Percentiles rank a stretch among this genome's conserved stretches.
phyloP scores from a whole-genome alignment of 495 filamentous ascomycete genomes.

The Apiosordaria backusii region DNA sequence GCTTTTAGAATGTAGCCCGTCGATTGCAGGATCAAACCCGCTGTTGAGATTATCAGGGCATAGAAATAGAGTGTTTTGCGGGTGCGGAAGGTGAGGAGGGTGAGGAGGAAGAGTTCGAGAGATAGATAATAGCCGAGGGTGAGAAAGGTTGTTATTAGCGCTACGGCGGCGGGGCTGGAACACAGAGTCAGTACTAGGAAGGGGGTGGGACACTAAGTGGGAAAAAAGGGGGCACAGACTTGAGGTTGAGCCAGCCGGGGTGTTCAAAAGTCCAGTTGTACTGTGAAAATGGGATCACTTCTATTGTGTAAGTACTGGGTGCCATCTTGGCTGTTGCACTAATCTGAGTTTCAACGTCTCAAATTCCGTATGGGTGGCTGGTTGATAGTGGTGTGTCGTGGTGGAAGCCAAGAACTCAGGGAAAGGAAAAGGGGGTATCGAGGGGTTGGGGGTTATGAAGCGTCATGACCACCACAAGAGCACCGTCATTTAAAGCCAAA shows the following conservation, averaged over 20 bases:
- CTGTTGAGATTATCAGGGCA: constrained; percentile 41
- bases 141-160: constrained; percentile 22
- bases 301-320: constrained; percentile 1
- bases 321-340: no score
- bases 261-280: constrained; percentile 13
- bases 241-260: constrained; percentile 9
- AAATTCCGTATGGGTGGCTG: no score
- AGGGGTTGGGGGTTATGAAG: no score
- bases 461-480: no score
- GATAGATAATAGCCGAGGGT: constrained; percentile 37
- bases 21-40: constrained; percentile 32
- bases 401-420: no score
- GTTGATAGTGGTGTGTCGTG: no score
- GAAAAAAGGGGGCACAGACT: not conserved
- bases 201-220: no score
- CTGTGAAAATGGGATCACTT: constrained; percentile 5
- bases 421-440: no score
- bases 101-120: constrained; percentile 22
- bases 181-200: not conserved
- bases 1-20: not conserved
- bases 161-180: not conserved
- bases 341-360: no score
- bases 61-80: constrained; percentile 35
- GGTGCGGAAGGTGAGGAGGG: constrained; percentile 30
- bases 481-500: no score